These are phyloP conservation scores for Nakaseomyces nivariensis DNA, from an alignment of 1,139 yeast species.

Conservation along the genomic window DNA sequence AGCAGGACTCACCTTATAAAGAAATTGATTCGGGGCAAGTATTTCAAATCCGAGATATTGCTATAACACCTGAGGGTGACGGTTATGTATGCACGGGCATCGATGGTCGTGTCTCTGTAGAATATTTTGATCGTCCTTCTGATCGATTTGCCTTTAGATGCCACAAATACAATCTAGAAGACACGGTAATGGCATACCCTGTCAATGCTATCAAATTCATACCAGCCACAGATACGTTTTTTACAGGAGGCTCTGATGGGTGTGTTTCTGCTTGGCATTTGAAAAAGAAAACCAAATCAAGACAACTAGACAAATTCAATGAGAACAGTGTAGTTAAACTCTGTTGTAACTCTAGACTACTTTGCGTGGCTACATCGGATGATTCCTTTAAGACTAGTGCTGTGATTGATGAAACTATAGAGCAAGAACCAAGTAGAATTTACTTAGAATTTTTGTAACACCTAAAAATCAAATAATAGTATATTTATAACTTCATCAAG, in stretches of 20 bases:
- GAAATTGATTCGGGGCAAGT: conserved; percentile 64
- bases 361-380: conserved; percentile 59
- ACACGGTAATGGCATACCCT: conserved; percentile 61
- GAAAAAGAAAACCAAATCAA: conserved; percentile 45
- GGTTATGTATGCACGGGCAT: conserved; percentile 77
- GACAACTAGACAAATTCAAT: conserved; percentile 45
- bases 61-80: conserved; percentile 45
- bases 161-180: conserved; percentile 44
- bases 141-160: conserved; percentile 79
- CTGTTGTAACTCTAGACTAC: conserved; percentile 31
- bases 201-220: conserved; percentile 60
- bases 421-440: conserved; percentile 19
- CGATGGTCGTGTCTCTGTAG: conserved; percentile 82
- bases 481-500: not conserved
- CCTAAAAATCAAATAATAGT: not conserved
- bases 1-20: conserved; percentile 38
- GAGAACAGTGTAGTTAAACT: conserved; percentile 41
- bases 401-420: conserved; percentile 13
- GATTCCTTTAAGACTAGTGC: conserved; percentile 40
- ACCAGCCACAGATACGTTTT: conserved; percentile 39
- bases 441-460: conserved; percentile 11
- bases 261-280: conserved; percentile 65
- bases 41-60: conserved; percentile 56
- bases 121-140: conserved; percentile 47
- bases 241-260: conserved; percentile 77